Evolutionary conservation across 345 rosid genomes (phyloP).

Genomic region (Moricandia moricandioides): DNA sequence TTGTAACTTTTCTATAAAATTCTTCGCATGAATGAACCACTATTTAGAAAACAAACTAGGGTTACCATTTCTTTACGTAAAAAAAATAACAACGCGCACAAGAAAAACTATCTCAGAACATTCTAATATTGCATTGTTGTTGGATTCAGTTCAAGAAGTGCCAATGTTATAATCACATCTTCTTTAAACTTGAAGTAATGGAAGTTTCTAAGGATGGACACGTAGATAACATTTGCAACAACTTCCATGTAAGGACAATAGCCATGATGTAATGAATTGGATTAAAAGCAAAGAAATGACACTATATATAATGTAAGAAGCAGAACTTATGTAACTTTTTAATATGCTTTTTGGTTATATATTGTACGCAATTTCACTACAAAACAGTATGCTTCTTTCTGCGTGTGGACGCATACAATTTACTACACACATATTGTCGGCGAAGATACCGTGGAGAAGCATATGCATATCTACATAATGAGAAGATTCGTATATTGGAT

Average conservation of each 20-base stretch:
- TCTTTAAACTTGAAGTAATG: neutral
- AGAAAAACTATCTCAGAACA: neutral
- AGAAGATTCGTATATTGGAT: constrained; percentile 14
- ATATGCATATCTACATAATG: neutral
- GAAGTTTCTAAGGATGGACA: neutral
- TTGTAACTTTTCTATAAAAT: neutral
- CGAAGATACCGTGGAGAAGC: constrained; percentile 23
- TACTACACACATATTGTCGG: constrained; percentile 29
- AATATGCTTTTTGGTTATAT: neutral
- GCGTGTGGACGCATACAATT: constrained; percentile 22
- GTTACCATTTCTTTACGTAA: neutral
- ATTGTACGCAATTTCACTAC: constrained; percentile 3
- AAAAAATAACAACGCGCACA: neutral
- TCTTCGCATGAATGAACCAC: neutral
- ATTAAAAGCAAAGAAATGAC: constrained; percentile 35
- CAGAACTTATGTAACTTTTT: constrained; percentile 17
- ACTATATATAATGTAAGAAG: constrained; percentile 16
- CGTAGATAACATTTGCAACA: constrained; percentile 1
- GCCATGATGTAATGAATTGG: constrained; percentile 28
- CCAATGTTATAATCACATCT: neutral
- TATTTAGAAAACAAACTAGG: neutral
- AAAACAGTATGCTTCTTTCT: neutral
- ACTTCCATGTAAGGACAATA: constrained; percentile 23
- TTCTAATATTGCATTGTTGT: neutral
- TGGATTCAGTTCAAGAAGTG: constrained; percentile 5